phyloP scores from a whole-genome alignment of 2,329 filamentous ascomycete genomes.

The Calonectria multiphialidica region DNA sequence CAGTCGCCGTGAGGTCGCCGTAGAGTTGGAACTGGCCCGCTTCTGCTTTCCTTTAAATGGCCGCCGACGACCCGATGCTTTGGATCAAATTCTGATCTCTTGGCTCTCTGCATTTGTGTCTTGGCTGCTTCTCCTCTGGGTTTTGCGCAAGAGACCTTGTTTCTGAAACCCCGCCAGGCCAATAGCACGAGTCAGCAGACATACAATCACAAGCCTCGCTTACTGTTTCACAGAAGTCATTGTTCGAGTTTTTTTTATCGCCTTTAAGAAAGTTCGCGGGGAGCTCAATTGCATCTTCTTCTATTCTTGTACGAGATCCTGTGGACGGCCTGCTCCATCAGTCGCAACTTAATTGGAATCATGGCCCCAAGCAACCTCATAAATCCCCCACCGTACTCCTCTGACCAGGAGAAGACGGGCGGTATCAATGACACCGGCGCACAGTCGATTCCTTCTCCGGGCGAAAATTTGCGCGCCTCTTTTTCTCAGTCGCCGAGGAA shows the following conservation, averaged over 20 bases:
- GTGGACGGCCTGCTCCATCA: background rate
- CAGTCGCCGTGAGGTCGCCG: background rate
- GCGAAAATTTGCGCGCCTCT: background rate
- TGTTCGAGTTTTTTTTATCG: slow-evolving; percentile 41
- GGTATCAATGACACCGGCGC: slow-evolving; percentile 13
- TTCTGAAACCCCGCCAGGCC: background rate
- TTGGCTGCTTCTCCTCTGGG: slow-evolving; percentile 6
- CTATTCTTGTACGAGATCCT: background rate
- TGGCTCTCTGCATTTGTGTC: slow-evolving; percentile 1
- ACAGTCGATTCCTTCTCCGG: background rate
- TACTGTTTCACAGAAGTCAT: slow-evolving; percentile 41
- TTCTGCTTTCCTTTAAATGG: slow-evolving; percentile 20
- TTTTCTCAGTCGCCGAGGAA: slow-evolving; percentile 2
- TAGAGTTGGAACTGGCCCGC: slow-evolving; percentile 1
- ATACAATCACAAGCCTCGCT: background rate
- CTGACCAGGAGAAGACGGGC: slow-evolving; percentile 37
- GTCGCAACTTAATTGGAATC: background rate
- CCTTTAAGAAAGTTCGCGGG: slow-evolving; percentile 43
- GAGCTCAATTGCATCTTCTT: background rate
- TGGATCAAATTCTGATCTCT: slow-evolving; percentile 3
- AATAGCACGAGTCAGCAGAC: background rate
- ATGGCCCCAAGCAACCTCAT: slow-evolving; percentile 41
- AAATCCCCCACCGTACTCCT: slow-evolving; percentile 38
- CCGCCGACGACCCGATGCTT: slow-evolving; percentile 22
- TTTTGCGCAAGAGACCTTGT: slow-evolving; percentile 5